Conservation (phyloP, 2,329 filamentous ascomycete genomes). For the Colletotrichum sojae region DNA sequence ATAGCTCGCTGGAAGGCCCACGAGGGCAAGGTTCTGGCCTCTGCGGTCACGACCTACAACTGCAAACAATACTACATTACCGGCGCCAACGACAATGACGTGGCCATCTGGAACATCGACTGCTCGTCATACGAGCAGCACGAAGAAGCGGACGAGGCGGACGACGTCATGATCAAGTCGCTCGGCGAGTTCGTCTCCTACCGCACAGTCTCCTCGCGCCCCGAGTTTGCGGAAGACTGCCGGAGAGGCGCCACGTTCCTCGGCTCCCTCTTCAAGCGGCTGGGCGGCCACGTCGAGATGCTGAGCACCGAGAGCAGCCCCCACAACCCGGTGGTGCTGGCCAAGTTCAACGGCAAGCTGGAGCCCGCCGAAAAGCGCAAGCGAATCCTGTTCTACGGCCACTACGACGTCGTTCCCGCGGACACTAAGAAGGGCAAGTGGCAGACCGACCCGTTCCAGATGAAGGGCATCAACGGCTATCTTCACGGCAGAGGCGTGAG, state of each 20-base stretch:
- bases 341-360: constrained; percentile 85
- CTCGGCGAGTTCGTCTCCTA: constrained; percentile 90
- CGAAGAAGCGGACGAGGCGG: constrained; percentile 54
- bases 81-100: constrained; percentile 90
- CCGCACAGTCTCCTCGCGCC: constrained; percentile 90
- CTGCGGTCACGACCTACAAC: constrained; percentile 79
- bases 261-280: constrained; percentile 89
- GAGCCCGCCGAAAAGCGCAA: constrained; percentile 77
- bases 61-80: constrained; percentile 90
- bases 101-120: constrained; percentile 87
- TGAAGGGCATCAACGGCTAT: constrained; percentile 91
- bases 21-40: constrained; percentile 88
- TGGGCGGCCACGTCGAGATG: constrained; percentile 91
- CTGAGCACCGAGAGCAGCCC: constrained; percentile 80
- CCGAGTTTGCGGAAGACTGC: constrained; percentile 91
- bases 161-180: constrained; percentile 76
- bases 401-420: constrained; percentile 96
- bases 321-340: constrained; percentile 93
- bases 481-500: constrained; percentile 96
- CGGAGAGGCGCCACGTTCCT: constrained; percentile 92
- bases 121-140: constrained; percentile 39
- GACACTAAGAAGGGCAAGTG: constrained; percentile 87
- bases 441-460: constrained; percentile 89
- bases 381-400: constrained; percentile 95
- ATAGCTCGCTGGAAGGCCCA: constrained; percentile 86